Evolutionary conservation across 495 filamentous ascomycete species (phyloP), one percentile per base, ranked within the genome.

Genomic region (Neurospora sp.): DNA sequence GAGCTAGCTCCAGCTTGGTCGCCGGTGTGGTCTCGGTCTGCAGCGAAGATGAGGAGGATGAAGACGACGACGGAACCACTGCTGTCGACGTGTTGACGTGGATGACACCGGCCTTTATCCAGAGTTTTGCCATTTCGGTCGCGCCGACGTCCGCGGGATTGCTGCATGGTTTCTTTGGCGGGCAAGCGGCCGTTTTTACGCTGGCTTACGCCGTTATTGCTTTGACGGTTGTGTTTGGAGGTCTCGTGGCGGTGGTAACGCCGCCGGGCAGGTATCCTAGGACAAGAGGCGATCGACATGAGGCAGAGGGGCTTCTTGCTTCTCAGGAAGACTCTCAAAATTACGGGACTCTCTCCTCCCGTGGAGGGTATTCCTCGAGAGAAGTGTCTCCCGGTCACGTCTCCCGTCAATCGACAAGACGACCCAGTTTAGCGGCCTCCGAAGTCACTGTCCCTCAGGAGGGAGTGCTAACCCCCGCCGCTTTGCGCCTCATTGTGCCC

Each of bases 161-260:
- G 41, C 65, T 80, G 39, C 59, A 78, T 69, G 72, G 73, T 38
- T 71, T 48, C n/a, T 53, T 69, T 9, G 72, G 40, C 37, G 53
- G 59, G 5, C 70, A 75, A 27, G 70, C 17, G 9, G 61, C 73
- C 7, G 74, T 80, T 10, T 80, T 80, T 69, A 70, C 72, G 44
- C 68, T 65, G 65, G 79, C 77, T 20, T 79, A 80, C 39, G 73
- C 71, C 22, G 9, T 76, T 8, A 61, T 80, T 12, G 70, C 40
- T 7, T 37, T 75, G 3, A 75, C 48, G 22, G 41, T 73, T 7
- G 4, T 78, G 45, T 53, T 79, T 14, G 53, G 53, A 5, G 38
- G 40, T 4, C 38, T 80, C 0, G 17, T 76, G 31, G 76, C 72
- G 4, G 41, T 22, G 6, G 37, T 70, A 42, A 35, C 70, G 8